phyloP scores from a whole-genome alignment of 2,329 filamentous ascomycete genomes.

The Ophiostoma himal-ulmi region DNA sequence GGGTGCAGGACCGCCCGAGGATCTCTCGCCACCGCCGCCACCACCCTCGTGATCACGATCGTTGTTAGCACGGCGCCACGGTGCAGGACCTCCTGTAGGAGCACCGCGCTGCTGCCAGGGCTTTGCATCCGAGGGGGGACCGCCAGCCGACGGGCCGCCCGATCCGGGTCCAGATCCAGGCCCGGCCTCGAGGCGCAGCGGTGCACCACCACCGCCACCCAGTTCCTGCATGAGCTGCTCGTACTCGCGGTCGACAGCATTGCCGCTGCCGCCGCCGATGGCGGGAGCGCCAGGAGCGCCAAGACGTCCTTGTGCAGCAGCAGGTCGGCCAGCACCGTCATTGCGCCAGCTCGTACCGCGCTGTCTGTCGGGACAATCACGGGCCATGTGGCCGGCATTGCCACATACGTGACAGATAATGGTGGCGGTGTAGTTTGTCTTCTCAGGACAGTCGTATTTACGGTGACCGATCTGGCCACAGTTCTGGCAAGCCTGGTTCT shows the following conservation, averaged over 20 bases:
- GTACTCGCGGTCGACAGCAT: conserved; percentile 88
- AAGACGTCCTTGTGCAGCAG: conserved; percentile 58
- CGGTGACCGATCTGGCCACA: conserved; percentile 97
- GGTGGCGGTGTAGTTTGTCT: conserved; percentile 97
- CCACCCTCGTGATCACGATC: conserved; percentile 40
- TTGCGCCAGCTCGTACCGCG: conserved; percentile 90
- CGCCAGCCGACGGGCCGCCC: conserved; percentile 36
- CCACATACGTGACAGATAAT: conserved; percentile 98
- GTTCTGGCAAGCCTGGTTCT: conserved; percentile 99
- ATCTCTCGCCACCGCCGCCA: conserved; percentile 29
- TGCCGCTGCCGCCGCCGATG: conserved; percentile 50
- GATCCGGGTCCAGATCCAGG: conserved; percentile 37
- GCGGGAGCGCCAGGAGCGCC: conserved; percentile 40
- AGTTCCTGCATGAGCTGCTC: conserved; percentile 99
- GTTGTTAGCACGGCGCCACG: conserved; percentile 60
- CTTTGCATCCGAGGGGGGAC: conserved; percentile 50
- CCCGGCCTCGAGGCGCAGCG: conserved; percentile 73
- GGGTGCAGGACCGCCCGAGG: conserved; percentile 47
- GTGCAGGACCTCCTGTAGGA: conserved; percentile 75
- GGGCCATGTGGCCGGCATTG: conserved; percentile 96
- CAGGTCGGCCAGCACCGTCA: conserved; percentile 53
- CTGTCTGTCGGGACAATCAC: conserved; percentile 93
- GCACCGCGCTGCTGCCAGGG: conserved; percentile 72
- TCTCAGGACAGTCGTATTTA: conserved; percentile 97
- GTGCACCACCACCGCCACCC: conserved; percentile 63